Conservation (phyloP, 192 early-diverging fungal species). For the Neocallimastix lanati region DNA sequence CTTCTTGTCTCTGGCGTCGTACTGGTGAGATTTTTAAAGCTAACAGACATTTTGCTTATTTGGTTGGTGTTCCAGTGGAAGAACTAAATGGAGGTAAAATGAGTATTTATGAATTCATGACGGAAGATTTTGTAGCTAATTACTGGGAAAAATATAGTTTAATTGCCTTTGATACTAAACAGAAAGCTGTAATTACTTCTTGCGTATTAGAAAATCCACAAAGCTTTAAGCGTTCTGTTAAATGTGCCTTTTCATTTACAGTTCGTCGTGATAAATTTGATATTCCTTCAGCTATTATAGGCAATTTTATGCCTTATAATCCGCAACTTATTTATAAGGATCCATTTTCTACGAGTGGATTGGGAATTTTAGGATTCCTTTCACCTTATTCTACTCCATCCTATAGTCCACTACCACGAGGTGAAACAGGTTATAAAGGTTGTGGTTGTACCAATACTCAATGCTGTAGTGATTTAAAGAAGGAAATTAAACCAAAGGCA, state of each 20-base stretch:
- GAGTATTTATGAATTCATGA: not conserved
- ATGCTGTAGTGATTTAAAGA: not conserved
- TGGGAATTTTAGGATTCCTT: not conserved
- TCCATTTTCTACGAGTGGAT: not conserved
- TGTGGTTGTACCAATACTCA: not conserved
- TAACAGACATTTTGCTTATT: conserved; percentile 80
- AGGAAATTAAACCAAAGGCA: not conserved
- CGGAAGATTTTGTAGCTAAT: not conserved
- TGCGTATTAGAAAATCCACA: not conserved
- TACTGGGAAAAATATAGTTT: not conserved
- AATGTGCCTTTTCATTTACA: not conserved
- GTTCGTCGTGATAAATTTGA: not conserved
- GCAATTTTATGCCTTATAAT: not conserved
- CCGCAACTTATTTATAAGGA: not conserved
- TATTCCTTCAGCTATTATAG: not conserved
- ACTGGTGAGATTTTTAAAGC: conserved; percentile 94
- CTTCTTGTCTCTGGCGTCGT: conserved; percentile 82
- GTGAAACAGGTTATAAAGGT: not conserved
- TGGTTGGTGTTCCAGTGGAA: conserved; percentile 70
- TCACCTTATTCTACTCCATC: not conserved
- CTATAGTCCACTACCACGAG: not conserved
- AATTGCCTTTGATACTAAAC: not conserved
- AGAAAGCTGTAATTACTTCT: not conserved
- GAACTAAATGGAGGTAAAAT: conserved; percentile 47
- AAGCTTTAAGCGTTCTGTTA: not conserved